Percentiles rank a stretch among this genome's conserved stretches.
Conservation (phyloP, 495 filamentous ascomycete genomes). For the Bombardia bombarda region DNA sequence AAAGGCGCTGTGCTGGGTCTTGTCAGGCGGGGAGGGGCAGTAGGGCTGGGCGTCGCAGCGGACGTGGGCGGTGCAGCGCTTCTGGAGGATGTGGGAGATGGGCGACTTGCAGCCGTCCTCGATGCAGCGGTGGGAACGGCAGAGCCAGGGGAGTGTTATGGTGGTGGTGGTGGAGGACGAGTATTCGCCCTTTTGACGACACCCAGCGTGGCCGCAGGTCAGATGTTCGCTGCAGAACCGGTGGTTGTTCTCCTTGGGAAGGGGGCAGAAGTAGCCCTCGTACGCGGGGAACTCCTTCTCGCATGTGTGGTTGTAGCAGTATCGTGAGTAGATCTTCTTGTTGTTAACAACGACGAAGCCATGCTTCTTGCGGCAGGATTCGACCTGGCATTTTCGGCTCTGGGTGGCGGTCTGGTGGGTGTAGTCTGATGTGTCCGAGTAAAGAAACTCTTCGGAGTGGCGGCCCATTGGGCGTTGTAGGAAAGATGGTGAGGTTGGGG, state of each 20-base stretch:
- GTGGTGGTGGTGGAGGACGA: not conserved
- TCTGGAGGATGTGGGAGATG: conserved; percentile 4
- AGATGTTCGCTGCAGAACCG: not conserved
- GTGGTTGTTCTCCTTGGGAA: not conserved
- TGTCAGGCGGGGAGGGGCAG: conserved; percentile 1
- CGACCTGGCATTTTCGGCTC: not conserved
- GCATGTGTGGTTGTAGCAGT: not conserved
- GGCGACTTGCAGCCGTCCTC: not conserved
- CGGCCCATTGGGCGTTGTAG: no score
- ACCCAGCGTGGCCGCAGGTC: not conserved
- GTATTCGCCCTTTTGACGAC: not conserved
- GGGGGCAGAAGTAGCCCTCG: not conserved
- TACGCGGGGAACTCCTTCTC: not conserved
- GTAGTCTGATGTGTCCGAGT: not conserved
- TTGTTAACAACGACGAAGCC: not conserved
- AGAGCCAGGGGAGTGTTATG: not conserved
- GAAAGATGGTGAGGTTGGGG: no score
- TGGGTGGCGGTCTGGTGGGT: not conserved
- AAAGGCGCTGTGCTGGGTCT: conserved; percentile 1
- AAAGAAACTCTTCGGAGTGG: no score
- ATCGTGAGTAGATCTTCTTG: not conserved
- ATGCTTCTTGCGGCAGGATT: not conserved
- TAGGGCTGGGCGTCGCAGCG: conserved; percentile 6
- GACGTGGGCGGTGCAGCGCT: conserved; percentile 5
- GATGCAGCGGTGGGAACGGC: conserved; percentile 2